phyloP scores from a whole-genome alignment of 176 grass and related monocot species.

The Carex myosuroides region DNA sequence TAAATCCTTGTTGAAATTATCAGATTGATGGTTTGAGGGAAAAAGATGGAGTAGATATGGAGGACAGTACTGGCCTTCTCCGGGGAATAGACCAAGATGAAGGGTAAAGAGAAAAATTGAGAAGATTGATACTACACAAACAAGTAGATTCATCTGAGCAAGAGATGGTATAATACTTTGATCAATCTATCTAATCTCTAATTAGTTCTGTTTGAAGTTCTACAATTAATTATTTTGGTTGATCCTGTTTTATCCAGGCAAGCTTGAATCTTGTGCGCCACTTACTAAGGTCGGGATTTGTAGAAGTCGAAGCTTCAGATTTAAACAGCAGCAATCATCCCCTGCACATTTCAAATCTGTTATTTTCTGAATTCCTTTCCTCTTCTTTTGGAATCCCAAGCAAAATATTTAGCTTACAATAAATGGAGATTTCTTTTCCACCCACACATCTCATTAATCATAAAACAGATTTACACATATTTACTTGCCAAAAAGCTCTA shows the following conservation, averaged over 20 bases:
- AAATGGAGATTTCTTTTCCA: not conserved
- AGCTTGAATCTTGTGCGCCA: constrained; percentile 20
- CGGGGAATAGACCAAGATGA: too few species aligned
- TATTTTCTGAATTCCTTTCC: not conserved
- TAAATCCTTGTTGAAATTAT: too few species aligned
- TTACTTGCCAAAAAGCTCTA: not conserved
- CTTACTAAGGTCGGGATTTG: constrained; percentile 31
- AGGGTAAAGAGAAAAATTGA: too few species aligned
- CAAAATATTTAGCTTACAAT: not conserved
- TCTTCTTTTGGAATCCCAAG: not conserved
- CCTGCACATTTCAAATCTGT: not conserved
- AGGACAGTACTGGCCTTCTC: too few species aligned
- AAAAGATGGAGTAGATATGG: too few species aligned
- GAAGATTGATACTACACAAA: constrained; percentile 24
- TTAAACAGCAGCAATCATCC: not conserved
- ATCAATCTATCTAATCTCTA: not conserved
- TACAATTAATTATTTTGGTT: not conserved
- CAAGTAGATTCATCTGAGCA: not conserved
- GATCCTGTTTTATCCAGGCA: not conserved
- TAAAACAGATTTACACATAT: not conserved
- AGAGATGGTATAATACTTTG: constrained; percentile 21
- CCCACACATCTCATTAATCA: not conserved
- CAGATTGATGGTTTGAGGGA: too few species aligned
- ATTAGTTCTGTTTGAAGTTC: not conserved
- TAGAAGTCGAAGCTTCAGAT: constrained; percentile 21